Conservation (phyloP, 2,329 filamentous ascomycete genomes). For the Phialophora chinensis region DNA sequence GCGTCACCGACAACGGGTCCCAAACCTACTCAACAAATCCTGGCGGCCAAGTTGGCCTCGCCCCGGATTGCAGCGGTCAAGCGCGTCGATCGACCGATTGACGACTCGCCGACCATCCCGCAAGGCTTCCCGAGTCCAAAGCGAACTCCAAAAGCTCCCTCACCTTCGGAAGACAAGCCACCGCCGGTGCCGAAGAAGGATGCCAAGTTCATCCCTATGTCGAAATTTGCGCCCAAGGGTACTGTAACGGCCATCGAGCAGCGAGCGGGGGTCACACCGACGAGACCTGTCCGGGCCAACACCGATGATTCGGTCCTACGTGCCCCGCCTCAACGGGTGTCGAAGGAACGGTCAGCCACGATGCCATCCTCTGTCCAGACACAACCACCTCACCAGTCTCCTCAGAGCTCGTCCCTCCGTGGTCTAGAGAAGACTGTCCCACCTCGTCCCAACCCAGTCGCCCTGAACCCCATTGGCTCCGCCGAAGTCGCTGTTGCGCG, state of each 20-base stretch:
- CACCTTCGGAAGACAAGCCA: constrained; percentile 27
- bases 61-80: constrained; percentile 23
- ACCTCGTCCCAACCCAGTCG: constrained; percentile 26
- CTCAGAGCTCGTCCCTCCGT: constrained; percentile 22
- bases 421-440: constrained; percentile 32
- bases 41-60: constrained; percentile 12
- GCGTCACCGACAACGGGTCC: not conserved
- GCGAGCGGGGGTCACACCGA: constrained; percentile 28
- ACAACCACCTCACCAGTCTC: constrained; percentile 4
- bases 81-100: constrained; percentile 30
- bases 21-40: constrained; percentile 13
- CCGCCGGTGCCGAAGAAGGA: constrained; percentile 38
- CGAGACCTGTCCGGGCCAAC: constrained; percentile 25
- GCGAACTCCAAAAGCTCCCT: constrained; percentile 2
- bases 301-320: constrained; percentile 28
- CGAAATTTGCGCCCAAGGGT: constrained; percentile 37
- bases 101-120: constrained; percentile 37
- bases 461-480: constrained; percentile 18
- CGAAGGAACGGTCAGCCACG: constrained; percentile 32
- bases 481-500: constrained; percentile 38
- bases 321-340: not conserved
- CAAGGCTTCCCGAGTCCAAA: constrained; percentile 27
- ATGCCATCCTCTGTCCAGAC: constrained; percentile 25
- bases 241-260: constrained; percentile 35
- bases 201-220: constrained; percentile 38